Base-by-base conservation (phyloP, 768 basidiomycete species). In the Dendrothele bispora region DNA sequence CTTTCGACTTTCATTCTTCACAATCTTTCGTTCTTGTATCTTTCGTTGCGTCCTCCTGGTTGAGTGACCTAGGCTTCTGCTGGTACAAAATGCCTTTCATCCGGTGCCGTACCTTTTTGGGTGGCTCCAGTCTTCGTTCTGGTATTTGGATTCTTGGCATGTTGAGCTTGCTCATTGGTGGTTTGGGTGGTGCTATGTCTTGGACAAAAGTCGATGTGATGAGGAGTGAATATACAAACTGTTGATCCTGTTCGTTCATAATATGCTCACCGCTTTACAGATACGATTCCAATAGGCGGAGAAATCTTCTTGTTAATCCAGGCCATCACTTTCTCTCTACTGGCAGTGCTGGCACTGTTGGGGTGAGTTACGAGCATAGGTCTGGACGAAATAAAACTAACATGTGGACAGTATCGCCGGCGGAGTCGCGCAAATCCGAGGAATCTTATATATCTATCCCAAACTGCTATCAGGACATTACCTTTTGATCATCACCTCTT, bases 101-200 rank as follows among this genome's bases (percentile, higher is more conserved):
- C 52, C 53, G 42, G n/a, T 50, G 55, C 42, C 53, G 54, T 30
- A 32, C 34, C 21, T 61, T 61, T 48, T 39, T 58, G 24, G 49
- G 51, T 22, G 58, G 59, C 26, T 11, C 59, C 17, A 22, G 55
- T 22, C 53, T 61, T 21, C 37, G 43, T 17, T 50, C 43, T 14
- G 59, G 52, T 8, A 55, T 57, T 11, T 58, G 55, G 46, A 45
- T 59, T 17, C 53, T 61, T 32, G 50, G 53, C 29, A 38, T 58
- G 28, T 17, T 54, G 10, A 51, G 51, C 20, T 43, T 58, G 28
- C 39, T 57, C 35, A 34, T 59, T 11, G 45, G 51, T 24, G 55
- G 46, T 12, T 25, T 48, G 11, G 59, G 53, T 4, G 52, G 55
- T n/a, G 52, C 48, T 15, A 55, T 53, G 30, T 51, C 55, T 24